phyloP scores from a whole-genome alignment of 306 rosid genomes.

The Pachyrhizus erosus region DNA sequence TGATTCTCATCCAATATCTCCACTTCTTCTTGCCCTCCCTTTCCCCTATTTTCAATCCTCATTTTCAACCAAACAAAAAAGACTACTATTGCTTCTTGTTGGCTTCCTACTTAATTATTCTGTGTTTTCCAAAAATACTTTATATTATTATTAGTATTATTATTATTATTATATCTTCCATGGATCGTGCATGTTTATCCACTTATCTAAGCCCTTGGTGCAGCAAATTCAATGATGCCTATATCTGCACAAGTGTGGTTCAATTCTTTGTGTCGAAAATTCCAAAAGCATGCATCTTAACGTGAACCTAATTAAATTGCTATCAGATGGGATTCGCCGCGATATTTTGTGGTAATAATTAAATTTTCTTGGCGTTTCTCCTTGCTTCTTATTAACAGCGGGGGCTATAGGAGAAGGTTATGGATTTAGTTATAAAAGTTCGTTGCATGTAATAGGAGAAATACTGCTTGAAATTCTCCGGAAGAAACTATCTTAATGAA shows the following conservation, averaged over 20 bases:
- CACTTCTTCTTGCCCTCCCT: conserved; percentile 21
- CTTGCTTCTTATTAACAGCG: conserved; percentile 2
- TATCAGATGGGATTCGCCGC: background rate
- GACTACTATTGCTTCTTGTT: conserved; percentile 6
- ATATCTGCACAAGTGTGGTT: background rate
- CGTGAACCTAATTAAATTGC: background rate
- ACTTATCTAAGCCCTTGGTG: conserved; percentile 30
- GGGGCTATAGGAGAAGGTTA: background rate
- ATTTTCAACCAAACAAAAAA: conserved; percentile 30
- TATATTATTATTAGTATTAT: background rate
- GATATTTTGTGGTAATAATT: background rate
- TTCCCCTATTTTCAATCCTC: background rate
- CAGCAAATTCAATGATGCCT: conserved; percentile 14
- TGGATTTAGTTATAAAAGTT: background rate
- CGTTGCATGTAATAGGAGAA: background rate
- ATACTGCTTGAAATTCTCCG: background rate
- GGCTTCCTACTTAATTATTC: background rate
- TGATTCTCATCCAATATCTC: conserved; percentile 14
- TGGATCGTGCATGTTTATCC: conserved; percentile 36
- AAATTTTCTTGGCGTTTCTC: background rate
- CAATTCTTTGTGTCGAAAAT: background rate
- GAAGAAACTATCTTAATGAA: background rate
- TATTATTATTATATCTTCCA: conserved; percentile 4
- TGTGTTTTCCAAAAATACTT: conserved; percentile 9
- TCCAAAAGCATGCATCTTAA: conserved; percentile 8